Evolutionary conservation across 2,329 filamentous ascomycete species (phyloP), one percentile per base, ranked within the genome.

Genomic region (Hypoxylon sp.): DNA sequence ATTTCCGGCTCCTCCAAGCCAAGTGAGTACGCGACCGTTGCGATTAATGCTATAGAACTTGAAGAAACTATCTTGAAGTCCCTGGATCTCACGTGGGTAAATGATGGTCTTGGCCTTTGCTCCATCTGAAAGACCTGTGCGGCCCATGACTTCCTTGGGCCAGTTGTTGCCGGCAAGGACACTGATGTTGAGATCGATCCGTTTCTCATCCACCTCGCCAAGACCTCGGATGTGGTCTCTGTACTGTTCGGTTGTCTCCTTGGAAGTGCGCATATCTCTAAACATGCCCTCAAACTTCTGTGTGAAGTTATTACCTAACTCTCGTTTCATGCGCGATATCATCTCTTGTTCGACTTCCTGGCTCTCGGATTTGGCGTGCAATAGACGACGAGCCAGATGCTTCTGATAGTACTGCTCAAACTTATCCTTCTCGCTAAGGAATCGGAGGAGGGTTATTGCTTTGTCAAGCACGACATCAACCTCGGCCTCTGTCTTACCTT

Each of bases 371-470:
- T 96, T 97, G 77, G 91, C 93, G 81, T 96, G 93, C 17, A 99
- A 84, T 46, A 99, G 83, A 56, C 96, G 90, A 66, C 93, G 91
- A 48, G 93, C 95, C 24, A 99, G 86, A 81, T 99, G 96, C 78
- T 97, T 97, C 84, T 98, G 97, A 84, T 99, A 98, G 80, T 99
- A 99, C 3, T 92, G 90, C 82, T 99, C 95, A 76, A 99, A 98
- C 73, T 97, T 86, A 78, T 99, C 96, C 81, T 95, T 96, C 76
- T 98, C 95, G 61, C 91, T 89, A 39, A 99, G 88, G 74, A 97
- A 98, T 50, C 94, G 90, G 57, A 99, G 87, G 5, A 99, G 84
- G 0, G 91, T 89, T 67, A 97, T 97, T 11, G 94, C 94, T 78
- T 96, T 97, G 65, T 98, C 94, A 44, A 98, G 84, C 0, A 97